A percentile compares a stretch with the other conserved stretches of the same genome.
phyloP scores from a whole-genome alignment of 495 filamentous ascomycete genomes.

The Penicillium pancosmium region DNA sequence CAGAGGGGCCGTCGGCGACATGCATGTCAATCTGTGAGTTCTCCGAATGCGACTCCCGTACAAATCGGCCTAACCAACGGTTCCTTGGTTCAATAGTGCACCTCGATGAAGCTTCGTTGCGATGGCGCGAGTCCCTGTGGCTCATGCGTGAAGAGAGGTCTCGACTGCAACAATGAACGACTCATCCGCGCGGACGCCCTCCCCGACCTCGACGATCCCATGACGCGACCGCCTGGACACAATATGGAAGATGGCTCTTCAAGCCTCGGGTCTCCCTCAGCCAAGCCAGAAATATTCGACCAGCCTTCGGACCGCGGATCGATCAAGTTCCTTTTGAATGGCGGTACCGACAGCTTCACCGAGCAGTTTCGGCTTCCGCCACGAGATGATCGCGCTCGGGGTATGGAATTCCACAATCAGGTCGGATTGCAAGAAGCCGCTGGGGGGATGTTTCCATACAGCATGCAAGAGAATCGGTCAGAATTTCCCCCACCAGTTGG shows the following conservation, averaged over 20 bases:
- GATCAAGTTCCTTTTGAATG: constrained; percentile 52
- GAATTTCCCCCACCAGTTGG: constrained; percentile 26
- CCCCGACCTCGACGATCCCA: constrained; percentile 24
- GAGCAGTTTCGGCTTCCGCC: constrained; percentile 48
- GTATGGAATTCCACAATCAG: constrained; percentile 37
- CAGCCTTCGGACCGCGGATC: constrained; percentile 47
- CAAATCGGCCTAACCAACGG: neutral
- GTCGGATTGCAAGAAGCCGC: constrained; percentile 28
- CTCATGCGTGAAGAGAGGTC: constrained; percentile 47
- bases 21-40: constrained; percentile 49
- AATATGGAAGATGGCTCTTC: neutral
- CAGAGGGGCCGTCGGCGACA: constrained; percentile 50
- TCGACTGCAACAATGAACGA: constrained; percentile 46
- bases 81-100: constrained; percentile 36
- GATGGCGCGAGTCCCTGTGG: constrained; percentile 51
- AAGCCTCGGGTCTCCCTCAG: constrained; percentile 23
- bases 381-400: constrained; percentile 40
- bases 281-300: constrained; percentile 28
- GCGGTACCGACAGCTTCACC: constrained; percentile 49
- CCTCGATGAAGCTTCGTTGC: constrained; percentile 55
- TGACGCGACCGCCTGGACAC: neutral
- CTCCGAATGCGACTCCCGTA: neutral
- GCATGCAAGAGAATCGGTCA: constrained; percentile 17
- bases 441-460: constrained; percentile 22
- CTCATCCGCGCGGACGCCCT: constrained; percentile 15